A percentile compares a stretch with the other conserved stretches of the same genome.
Evolutionary conservation across 2,329 filamentous ascomycete species (phyloP).

Genomic region (Emmonsiellopsis sp.): DNA sequence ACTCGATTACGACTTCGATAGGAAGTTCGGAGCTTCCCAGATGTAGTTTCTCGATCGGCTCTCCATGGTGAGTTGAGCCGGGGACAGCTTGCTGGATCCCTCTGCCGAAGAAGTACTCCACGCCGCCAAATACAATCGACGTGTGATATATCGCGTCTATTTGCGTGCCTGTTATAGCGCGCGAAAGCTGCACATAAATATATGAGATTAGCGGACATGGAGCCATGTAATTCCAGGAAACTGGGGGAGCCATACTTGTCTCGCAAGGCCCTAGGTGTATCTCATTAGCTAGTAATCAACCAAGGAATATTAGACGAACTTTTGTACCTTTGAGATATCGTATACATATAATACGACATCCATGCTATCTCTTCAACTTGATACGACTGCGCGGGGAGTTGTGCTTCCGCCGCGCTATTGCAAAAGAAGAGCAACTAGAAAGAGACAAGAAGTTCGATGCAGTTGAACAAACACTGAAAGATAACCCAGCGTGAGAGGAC

Average conservation of each 20-base stretch:
- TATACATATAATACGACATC: slow-evolving; percentile 71
- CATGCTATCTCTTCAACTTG: slow-evolving; percentile 37
- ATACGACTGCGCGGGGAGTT: background rate
- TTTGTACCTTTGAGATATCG: slow-evolving; percentile 54
- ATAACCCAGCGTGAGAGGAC: no score
- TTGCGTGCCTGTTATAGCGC: slow-evolving; percentile 52
- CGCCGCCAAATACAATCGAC: slow-evolving; percentile 70
- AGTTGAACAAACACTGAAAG: no score
- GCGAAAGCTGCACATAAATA: slow-evolving; percentile 38
- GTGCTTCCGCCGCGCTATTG: background rate
- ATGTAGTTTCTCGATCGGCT: slow-evolving; percentile 63
- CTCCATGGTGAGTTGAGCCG: slow-evolving; percentile 76
- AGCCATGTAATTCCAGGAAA: no score
- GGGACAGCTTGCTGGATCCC: slow-evolving; percentile 74
- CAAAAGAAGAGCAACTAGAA: background rate
- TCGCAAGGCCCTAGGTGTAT: slow-evolving; percentile 42
- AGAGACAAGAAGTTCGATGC: background rate
- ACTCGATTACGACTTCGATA: slow-evolving; percentile 73
- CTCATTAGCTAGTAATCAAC: background rate
- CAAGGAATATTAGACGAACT: slow-evolving; percentile 1
- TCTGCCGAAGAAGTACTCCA: slow-evolving; percentile 85
- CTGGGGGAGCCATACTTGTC: slow-evolving; percentile 29
- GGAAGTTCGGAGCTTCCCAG: slow-evolving; percentile 72
- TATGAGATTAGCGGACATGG: background rate
- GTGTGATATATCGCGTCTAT: slow-evolving; percentile 96